A percentile compares a stretch with the other conserved stretches of the same genome.
Conservation (phyloP, 345 rosid species). For the Bruguiera gymnorhiza region DNA sequence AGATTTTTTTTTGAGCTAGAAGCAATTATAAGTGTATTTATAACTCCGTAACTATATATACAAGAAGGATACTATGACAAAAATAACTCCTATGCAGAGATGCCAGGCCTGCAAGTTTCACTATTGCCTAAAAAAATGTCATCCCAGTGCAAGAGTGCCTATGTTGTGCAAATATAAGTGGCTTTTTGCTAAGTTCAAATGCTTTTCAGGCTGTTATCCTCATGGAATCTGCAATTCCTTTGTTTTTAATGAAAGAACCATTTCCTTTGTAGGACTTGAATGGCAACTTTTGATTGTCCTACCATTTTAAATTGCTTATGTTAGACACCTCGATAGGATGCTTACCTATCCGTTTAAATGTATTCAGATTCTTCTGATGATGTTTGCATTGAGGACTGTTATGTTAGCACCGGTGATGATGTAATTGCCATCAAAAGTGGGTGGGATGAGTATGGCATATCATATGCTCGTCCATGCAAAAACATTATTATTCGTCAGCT, state of each 20-base stretch:
- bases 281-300: neutral
- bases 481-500: conserved; percentile 68
- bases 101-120: too few relatives aligned
- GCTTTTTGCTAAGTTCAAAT: neutral
- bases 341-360: conserved; percentile 15
- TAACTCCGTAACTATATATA: neutral
- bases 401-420: conserved; percentile 90
- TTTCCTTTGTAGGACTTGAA: neutral
- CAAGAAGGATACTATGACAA: too few relatives aligned
- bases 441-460: conserved; percentile 94
- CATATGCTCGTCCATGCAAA: conserved; percentile 71
- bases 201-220: neutral
- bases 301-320: conserved; percentile 2
- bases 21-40: neutral
- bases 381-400: conserved; percentile 91
- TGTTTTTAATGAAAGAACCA: neutral
- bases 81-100: too few relatives aligned
- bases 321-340: neutral
- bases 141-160: too few relatives aligned
- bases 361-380: conserved; percentile 74
- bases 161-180: neutral
- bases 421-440: conserved; percentile 89
- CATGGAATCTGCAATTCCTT: neutral
- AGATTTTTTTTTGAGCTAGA: conserved; percentile 20
- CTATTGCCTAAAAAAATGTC: too few relatives aligned